phyloP scores from a whole-genome alignment of 2,329 filamentous ascomycete species.

The Trichophyton simii region DNA sequence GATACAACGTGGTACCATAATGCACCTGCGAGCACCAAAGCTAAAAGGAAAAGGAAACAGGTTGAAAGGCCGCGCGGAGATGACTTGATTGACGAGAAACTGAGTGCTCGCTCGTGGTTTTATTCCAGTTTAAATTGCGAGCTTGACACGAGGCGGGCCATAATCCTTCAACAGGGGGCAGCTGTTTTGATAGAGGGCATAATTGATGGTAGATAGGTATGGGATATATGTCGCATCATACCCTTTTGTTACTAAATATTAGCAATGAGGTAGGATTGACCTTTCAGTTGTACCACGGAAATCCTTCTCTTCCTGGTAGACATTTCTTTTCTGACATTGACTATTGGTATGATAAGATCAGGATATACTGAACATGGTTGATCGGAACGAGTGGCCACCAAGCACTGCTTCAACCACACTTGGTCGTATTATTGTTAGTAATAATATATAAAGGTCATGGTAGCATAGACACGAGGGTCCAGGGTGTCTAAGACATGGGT shows the following conservation, averaged over 20 bases:
- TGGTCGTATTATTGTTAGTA: background rate
- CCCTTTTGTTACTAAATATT: background rate
- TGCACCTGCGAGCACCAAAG: background rate
- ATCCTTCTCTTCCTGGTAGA: background rate
- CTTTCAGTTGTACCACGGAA: background rate
- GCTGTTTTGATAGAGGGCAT: background rate
- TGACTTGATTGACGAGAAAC: background rate
- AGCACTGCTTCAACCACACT: background rate
- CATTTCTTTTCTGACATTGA: no score
- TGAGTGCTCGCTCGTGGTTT: background rate
- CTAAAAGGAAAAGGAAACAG: background rate
- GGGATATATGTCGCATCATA: background rate
- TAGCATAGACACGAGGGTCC: background rate
- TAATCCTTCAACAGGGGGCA: background rate
- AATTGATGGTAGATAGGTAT: background rate
- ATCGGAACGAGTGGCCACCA: background rate
- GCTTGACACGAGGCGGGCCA: background rate
- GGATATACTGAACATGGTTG: background rate
- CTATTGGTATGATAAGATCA: background rate
- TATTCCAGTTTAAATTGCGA: background rate
- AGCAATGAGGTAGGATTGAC: background rate
- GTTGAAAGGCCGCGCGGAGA: background rate
- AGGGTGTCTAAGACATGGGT: background rate
- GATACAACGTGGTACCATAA: conserved; percentile 2
- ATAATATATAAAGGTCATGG: background rate